phyloP scores from a whole-genome alignment of 2,329 filamentous ascomycete species.

The Aspergillus cejpii region DNA sequence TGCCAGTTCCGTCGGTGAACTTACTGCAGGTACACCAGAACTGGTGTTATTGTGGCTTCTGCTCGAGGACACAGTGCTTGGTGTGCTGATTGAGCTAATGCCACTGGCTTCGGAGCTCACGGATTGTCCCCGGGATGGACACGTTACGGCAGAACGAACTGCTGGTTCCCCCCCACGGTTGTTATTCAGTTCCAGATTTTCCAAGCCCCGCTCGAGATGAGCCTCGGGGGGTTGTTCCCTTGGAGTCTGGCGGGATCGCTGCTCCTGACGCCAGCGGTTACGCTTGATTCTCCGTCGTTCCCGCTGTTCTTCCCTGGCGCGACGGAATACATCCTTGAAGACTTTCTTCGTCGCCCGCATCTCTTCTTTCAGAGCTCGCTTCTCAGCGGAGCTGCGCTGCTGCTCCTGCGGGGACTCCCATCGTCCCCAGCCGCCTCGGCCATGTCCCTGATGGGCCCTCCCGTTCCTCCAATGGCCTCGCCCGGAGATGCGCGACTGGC shows the following conservation, averaged over 20 bases:
- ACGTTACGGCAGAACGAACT: conserved; percentile 7
- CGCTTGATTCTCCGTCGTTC: conserved; percentile 23
- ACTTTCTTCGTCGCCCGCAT: conserved; percentile 33
- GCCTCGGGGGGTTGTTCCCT: conserved; percentile 5
- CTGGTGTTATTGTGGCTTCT: neutral
- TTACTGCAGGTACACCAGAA: neutral
- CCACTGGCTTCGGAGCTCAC: conserved; percentile 14
- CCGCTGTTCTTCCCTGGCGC: conserved; percentile 33
- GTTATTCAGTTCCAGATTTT: conserved; percentile 17
- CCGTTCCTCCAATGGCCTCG: conserved; percentile 21
- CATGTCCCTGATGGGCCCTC: conserved; percentile 10
- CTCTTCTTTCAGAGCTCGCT: conserved; percentile 33
- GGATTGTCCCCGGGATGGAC: conserved; percentile 9
- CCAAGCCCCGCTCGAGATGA: conserved; percentile 18
- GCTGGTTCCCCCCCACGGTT: conserved; percentile 10
- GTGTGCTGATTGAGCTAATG: conserved; percentile 17
- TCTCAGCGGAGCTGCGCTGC: conserved; percentile 25
- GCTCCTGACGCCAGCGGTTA: conserved; percentile 20
- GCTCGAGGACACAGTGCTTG: conserved; percentile 15
- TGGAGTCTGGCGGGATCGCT: conserved; percentile 9
- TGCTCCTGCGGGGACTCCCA: conserved; percentile 35
- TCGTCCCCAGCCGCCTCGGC: conserved; percentile 27
- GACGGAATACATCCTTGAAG: conserved; percentile 31
- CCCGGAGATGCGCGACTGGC: conserved; percentile 22
- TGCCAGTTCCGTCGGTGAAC: neutral